Conservation (phyloP, 2,329 filamentous ascomycete species). For the Didymella lethalis region DNA sequence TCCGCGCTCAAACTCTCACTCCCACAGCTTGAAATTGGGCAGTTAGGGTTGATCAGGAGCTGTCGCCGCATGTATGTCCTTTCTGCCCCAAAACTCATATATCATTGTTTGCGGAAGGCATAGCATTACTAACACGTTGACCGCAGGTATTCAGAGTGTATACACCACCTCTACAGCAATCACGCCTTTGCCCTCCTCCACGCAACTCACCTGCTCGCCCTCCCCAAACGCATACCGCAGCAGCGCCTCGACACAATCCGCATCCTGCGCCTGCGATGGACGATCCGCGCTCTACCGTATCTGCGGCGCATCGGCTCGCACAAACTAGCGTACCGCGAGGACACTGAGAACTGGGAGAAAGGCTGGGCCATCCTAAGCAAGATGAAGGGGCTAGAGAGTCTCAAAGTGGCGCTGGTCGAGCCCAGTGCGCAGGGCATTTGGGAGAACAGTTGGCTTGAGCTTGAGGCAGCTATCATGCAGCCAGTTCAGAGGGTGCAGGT, state of each 20-base stretch:
- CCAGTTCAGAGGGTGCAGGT: conserved; percentile 32
- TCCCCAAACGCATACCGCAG: conserved; percentile 39
- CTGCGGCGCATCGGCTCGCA: conserved; percentile 32
- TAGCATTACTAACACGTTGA: conserved; percentile 1
- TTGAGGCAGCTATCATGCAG: conserved; percentile 38
- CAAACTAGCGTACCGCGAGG: conserved; percentile 44
- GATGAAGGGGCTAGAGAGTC: conserved; percentile 38
- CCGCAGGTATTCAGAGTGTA: conserved; percentile 43
- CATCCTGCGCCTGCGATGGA: conserved; percentile 42
- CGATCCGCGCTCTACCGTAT: conserved; percentile 46
- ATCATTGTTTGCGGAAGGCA: too few species aligned
- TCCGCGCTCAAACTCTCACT: conserved; percentile 9
- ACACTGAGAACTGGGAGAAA: conserved; percentile 46
- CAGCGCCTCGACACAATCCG: conserved; percentile 40
- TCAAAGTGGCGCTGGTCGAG: conserved; percentile 42
- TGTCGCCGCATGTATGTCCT: conserved; percentile 41
- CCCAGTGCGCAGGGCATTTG: conserved; percentile 39
- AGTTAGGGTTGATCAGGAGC: conserved; percentile 27
- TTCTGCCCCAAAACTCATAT: too few species aligned
- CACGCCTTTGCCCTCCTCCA: conserved; percentile 48
- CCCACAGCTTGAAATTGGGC: conserved; percentile 11
- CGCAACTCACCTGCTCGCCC: conserved; percentile 44
- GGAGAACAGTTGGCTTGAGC: conserved; percentile 41
- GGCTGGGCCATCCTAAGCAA: conserved; percentile 39
- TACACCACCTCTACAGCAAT: conserved; percentile 39